A percentile compares a stretch with the other conserved stretches of the same genome.
Evolutionary conservation across 2,329 filamentous ascomycete genomes (phyloP).

Genomic region (Triangularia verruculosa): DNA sequence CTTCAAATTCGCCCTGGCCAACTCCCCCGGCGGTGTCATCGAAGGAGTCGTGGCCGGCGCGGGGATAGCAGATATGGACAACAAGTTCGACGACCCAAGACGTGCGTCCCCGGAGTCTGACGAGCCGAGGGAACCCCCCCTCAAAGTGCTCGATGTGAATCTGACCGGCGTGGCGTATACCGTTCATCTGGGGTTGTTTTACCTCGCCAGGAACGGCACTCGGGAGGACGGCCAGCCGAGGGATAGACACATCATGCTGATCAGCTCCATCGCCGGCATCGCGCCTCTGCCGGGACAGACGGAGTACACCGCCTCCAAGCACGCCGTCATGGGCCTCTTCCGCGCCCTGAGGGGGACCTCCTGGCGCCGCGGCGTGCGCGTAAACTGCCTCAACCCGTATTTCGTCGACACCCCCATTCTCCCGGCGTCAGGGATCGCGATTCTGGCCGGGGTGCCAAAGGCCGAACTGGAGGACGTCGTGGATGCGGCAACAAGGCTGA

Average conservation of each 20-base stretch:
- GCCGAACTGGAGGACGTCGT: conserved; percentile 58
- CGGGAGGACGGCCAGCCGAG: conserved; percentile 24
- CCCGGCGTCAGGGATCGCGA: conserved; percentile 40
- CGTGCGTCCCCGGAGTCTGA: conserved; percentile 27
- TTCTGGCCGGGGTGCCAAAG: conserved; percentile 56
- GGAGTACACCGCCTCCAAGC: conserved; percentile 62
- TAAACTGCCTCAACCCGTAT: conserved; percentile 67
- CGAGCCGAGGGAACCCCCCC: conserved; percentile 42
- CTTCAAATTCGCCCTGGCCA: conserved; percentile 55
- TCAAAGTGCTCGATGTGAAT: conserved; percentile 60
- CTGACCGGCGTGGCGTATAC: conserved; percentile 64
- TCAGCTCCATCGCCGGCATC: conserved; percentile 60
- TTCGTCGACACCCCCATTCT: conserved; percentile 63
- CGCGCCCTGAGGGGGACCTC: conserved; percentile 53
- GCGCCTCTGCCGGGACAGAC: conserved; percentile 42
- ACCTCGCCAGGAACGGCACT: conserved; percentile 47
- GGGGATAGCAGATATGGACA: conserved; percentile 49
- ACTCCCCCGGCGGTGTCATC: conserved; percentile 54
- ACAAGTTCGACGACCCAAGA: conserved; percentile 46
- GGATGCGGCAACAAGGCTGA: conserved; percentile 59
- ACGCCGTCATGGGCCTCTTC: conserved; percentile 64
- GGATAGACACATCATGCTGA: conserved; percentile 60
- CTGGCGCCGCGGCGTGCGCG: conserved; percentile 50
- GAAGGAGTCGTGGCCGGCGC: conserved; percentile 67
- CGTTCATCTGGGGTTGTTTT: conserved; percentile 60